Conservation (phyloP, 768 basidiomycete species). For the Termitomyces sp. region DNA sequence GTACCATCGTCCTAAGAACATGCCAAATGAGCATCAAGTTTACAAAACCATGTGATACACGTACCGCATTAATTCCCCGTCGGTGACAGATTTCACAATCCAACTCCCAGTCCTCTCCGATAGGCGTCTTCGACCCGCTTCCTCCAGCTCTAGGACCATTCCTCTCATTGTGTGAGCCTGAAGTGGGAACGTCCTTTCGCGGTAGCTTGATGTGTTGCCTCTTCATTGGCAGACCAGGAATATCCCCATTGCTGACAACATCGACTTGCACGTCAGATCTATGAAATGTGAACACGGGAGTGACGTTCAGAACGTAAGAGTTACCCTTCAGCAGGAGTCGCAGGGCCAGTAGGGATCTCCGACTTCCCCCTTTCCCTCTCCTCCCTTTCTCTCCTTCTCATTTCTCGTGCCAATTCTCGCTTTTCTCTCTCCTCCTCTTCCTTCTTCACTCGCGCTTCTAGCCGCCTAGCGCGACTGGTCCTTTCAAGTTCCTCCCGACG, state of each 20-base stretch:
- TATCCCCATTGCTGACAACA: not conserved
- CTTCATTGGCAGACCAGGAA: not conserved
- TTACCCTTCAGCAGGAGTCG: slow-evolving; percentile 10
- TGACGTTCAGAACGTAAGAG: not conserved
- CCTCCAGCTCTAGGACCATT: not conserved
- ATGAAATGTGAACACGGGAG: not conserved
- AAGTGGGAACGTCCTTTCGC: slow-evolving; percentile 5
- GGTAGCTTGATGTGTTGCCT: slow-evolving; percentile 2
- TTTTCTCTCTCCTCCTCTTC: slow-evolving; percentile 52
- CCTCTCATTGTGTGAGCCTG: slow-evolving; percentile 4
- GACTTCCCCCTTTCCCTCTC: slow-evolving; percentile 35
- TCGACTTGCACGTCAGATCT: slow-evolving; percentile 4
- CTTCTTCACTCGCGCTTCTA: slow-evolving; percentile 52
- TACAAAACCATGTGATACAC: slow-evolving; percentile 19
- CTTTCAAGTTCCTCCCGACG: slow-evolving; percentile 69
- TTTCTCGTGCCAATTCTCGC: slow-evolving; percentile 61
- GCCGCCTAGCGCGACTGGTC: slow-evolving; percentile 55
- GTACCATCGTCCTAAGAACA: slow-evolving; percentile 66
- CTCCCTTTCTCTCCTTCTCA: slow-evolving; percentile 47
- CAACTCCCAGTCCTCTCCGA: slow-evolving; percentile 74
- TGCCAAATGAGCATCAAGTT: slow-evolving; percentile 9
- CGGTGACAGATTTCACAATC: slow-evolving; percentile 85
- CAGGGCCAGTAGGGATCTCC: slow-evolving; percentile 16
- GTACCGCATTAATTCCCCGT: slow-evolving; percentile 69
- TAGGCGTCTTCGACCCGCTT: slow-evolving; percentile 47